phyloP scores from a whole-genome alignment of 805 yeast species.

The Monosporozyma siamensis region DNA sequence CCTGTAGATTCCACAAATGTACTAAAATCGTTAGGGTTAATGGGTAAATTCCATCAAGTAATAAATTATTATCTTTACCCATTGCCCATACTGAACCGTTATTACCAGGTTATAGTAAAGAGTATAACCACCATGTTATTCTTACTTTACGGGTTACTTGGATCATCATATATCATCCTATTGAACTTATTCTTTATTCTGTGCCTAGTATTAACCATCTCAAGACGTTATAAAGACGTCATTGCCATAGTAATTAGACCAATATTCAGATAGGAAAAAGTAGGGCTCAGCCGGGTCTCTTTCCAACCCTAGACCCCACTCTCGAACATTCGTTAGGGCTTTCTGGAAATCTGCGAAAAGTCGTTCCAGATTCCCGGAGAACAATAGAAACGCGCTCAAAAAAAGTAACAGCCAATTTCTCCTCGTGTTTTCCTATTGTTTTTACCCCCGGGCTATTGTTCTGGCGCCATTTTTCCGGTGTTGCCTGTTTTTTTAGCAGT shows the following conservation, averaged over 20 bases:
- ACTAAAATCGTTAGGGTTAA: conserved; percentile 18
- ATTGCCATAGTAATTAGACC: background rate
- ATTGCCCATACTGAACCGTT: background rate
- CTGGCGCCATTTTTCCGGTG: no score
- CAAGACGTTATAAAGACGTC: conserved; percentile 17
- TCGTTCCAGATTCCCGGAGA: no score
- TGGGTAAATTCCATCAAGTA: conserved; percentile 28
- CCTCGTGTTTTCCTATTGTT: no score
- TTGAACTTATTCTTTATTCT: conserved; percentile 26
- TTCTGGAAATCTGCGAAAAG: no score
- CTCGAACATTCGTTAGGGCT: no score
- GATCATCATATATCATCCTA: conserved; percentile 23
- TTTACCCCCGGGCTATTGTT: background rate
- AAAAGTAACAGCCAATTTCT: no score
- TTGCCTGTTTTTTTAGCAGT: background rate
- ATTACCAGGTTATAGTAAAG: conserved; percentile 17
- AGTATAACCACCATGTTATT: conserved; percentile 15
- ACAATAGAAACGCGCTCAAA: no score
- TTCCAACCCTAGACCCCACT: no score
- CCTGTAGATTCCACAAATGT: no score
- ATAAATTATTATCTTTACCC: conserved; percentile 20
- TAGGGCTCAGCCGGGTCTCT: no score
- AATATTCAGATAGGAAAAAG: background rate
- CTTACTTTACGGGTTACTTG: conserved; percentile 21
- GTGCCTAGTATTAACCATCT: conserved; percentile 21